Evolutionary conservation across 2,329 filamentous ascomycete genomes (phyloP).

Genomic region (Monosporascus sp.): DNA sequence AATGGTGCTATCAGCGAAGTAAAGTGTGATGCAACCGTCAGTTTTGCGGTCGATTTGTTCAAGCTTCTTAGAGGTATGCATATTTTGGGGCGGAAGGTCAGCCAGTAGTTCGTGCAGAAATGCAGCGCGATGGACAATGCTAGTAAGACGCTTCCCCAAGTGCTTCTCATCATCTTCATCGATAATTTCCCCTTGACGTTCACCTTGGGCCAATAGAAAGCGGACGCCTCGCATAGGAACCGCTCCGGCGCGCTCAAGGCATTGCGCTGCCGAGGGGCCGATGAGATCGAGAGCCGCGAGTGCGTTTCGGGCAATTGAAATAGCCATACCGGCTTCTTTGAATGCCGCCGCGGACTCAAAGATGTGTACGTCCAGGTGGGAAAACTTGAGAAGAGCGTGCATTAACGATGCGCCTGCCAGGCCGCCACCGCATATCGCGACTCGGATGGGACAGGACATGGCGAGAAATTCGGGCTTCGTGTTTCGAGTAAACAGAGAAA

Average conservation of each 20-base stretch:
- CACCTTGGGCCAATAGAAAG: slow-evolving; percentile 6
- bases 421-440: slow-evolving; percentile 14
- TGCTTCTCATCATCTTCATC: slow-evolving; percentile 6
- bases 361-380: slow-evolving; percentile 10
- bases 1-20: slow-evolving; percentile 15
- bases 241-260: slow-evolving; percentile 7
- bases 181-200: not conserved
- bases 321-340: slow-evolving; percentile 7
- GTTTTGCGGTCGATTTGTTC: not conserved
- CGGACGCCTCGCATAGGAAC: slow-evolving; percentile 3
- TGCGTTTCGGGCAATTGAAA: slow-evolving; percentile 5
- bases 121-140: slow-evolving; percentile 13
- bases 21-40: slow-evolving; percentile 5
- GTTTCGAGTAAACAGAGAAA: too few species aligned
- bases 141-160: slow-evolving; percentile 7
- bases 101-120: slow-evolving; percentile 14
- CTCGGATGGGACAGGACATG: slow-evolving; percentile 9
- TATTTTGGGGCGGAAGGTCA: slow-evolving; percentile 7
- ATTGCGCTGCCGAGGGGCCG: slow-evolving; percentile 1
- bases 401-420: slow-evolving; percentile 12
- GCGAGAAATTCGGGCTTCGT: not conserved
- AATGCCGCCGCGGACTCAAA: slow-evolving; percentile 10
- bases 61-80: slow-evolving; percentile 20
- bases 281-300: slow-evolving; percentile 6
- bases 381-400: slow-evolving; percentile 2